Evolutionary conservation across 768 basidiomycete genomes (phyloP), one percentile per base, ranked within the genome.

Genomic region (Boletus huronensis): DNA sequence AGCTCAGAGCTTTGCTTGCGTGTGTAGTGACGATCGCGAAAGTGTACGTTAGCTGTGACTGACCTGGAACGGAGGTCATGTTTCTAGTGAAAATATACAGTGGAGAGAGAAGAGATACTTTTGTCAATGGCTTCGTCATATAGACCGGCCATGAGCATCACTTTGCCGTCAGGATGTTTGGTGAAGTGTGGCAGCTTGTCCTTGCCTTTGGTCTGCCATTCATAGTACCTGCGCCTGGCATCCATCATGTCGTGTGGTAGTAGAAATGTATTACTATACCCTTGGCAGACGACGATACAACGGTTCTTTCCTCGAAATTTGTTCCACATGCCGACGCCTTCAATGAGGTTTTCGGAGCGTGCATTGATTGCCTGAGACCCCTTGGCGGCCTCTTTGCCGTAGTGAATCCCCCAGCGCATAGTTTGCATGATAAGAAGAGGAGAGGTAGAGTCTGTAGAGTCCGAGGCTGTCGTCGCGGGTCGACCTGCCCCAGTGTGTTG

Each of bases 21-120:
- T 80, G 68, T 2, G 93, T 93, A 1, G 96, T 99, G 44, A 98
- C 85, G 51, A 98, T 91, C 0, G 90, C 86, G 65, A 92, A 98
- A 0, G 92, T 88, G 78, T 85, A 90, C 2, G 90, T 72, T 0
- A 80, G 78, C 25, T 79, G 74, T 9, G 73, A 77, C 54, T 77
- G 73, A 3, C 80, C 87, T 88, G 60, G 2, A 36, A 35, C 26
- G 19, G 32, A 21, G 6, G 34, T 49, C 3, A 48, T 10, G 17
- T 36, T 29, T 32, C 17, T 14, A 10, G 5, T 28, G 21, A 4
- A 23, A 32, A 41, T 5, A 13, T 8, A 36, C 34, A 50, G 45
- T 4, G 16, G 38, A 31, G 45, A 52, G 40, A 43, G n/a, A 38
- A 13, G 21, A 3, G 8, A 32, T 59, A 83, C 88, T 82, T 70